Base-by-base conservation (phyloP, 768 basidiomycete genomes). In the Boletus reticulatus region DNA sequence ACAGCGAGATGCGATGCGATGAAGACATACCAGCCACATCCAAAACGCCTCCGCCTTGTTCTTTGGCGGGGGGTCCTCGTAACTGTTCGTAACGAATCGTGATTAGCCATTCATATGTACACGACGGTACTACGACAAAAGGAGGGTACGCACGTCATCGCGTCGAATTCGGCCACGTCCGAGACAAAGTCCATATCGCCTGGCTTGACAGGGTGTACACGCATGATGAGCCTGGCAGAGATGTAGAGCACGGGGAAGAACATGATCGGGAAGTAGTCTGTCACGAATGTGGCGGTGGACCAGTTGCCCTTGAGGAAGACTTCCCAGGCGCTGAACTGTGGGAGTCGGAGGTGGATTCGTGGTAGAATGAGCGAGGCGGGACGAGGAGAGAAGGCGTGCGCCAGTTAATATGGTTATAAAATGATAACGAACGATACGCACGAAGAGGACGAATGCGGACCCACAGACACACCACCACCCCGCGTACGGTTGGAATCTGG, bases 241-340 rank as follows among this genome's bases (percentile, higher is more conserved):
- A 77, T 2, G 67, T 76, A 84, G 14, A 84, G 60, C 44, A 80
- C 42, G 16, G 80, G 80, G 75, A 83, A 81, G 50, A 80, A 62
- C 44, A 64, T 65, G 56, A 78, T 62, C 13, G 78, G 75, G 34
- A 79, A 50, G 55, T 79, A 79, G 64, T 74, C 68, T 5, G 77
- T 78, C 22, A 79, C 68, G 57, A 79, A 79, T 0, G 68, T 71
- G 29, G 67, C 71, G 10, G 68, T 61, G 43, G 59, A 62, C 78
- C 77, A 79, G 48, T 66, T 61, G 5, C 66, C 72, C n/a, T 60
- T 64, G 22, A 78, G 60, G 63, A 78, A 78, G n/a, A 78, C 76
- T 22, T 61, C 52, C 71, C 72, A 79, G 0, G 71, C 76, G 55
- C 72, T 73, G 52, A 78, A 74, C 73, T 76, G 49, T 12, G 6